Conservation (phyloP, 352 stramenopile species). For the Phytophthora pistaciae region DNA sequence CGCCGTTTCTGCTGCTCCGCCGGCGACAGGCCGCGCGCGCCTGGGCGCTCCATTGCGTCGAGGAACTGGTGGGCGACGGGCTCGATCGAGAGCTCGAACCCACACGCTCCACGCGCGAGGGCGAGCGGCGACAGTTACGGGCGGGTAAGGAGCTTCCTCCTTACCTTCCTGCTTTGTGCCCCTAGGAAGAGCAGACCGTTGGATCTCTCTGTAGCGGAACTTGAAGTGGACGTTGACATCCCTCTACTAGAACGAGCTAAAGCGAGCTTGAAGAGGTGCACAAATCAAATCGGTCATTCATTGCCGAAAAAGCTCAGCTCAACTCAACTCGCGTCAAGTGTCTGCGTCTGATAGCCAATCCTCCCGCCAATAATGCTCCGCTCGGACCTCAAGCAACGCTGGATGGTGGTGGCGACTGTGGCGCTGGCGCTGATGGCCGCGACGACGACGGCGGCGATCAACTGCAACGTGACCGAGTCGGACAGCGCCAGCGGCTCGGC, state of each 20-base stretch:
- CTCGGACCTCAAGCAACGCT: slow-evolving; percentile 13
- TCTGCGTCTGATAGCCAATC: neutral
- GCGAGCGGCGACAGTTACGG: slow-evolving; percentile 8
- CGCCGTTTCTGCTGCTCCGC: slow-evolving; percentile 32
- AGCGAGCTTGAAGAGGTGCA: slow-evolving; percentile 7
- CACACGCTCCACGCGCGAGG: neutral
- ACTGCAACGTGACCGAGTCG: slow-evolving; percentile 16
- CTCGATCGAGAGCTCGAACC: no score
- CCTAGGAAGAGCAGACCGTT: neutral
- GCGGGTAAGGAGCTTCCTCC: neutral
- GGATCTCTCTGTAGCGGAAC: neutral
- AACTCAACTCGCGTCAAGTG: slow-evolving; percentile 3
- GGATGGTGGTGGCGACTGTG: neutral
- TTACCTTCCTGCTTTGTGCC: neutral
- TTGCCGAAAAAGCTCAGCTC: slow-evolving; percentile 26
- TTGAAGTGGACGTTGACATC: slow-evolving; percentile 5
- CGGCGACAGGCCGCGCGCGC: slow-evolving; percentile 5
- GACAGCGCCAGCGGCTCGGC: slow-evolving; percentile 5
- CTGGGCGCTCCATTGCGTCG: slow-evolving; percentile 17
- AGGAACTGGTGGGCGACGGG: neutral
- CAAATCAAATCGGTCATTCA: slow-evolving; percentile 2
- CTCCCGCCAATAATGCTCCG: slow-evolving; percentile 7
- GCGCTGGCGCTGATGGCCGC: neutral
- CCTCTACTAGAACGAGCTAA: slow-evolving; percentile 1
- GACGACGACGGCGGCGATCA: neutral